phyloP scores from a whole-genome alignment of 345 rosid species.

The Sonneratia alba region DNA sequence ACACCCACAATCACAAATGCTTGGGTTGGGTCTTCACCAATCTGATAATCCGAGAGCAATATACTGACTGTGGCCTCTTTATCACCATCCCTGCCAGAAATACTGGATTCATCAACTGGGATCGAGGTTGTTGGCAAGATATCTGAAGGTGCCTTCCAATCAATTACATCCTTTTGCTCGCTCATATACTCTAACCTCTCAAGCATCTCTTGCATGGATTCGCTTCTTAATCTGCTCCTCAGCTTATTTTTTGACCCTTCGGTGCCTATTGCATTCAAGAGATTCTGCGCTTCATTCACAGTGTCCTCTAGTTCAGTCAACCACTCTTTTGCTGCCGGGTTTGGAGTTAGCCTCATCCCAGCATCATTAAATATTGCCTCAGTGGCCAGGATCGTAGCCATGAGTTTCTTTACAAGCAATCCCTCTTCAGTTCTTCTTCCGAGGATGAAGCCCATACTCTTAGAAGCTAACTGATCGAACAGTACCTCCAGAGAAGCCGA shows the following conservation, averaged over 20 bases:
- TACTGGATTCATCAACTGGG: background rate
- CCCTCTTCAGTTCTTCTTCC: background rate
- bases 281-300: background rate
- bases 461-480: background rate
- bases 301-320: background rate
- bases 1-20: background rate
- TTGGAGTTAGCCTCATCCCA: background rate
- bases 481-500: slow-evolving; percentile 1
- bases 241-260: background rate
- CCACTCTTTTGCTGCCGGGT: background rate
- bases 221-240: background rate
- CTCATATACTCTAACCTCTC: background rate
- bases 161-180: background rate
- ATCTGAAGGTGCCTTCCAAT: background rate
- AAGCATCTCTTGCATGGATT: background rate
- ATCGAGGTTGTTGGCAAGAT: background rate
- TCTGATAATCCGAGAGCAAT: background rate
- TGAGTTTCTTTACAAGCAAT: slow-evolving; percentile 1
- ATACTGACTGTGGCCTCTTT: background rate
- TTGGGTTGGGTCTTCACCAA: background rate
- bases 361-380: background rate
- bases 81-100: background rate
- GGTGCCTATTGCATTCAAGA: background rate
- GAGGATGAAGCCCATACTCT: slow-evolving; percentile 1
- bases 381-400: background rate